Base-by-base conservation (phyloP, 1,284 basidiomycete species). In the Melampsora larici-populina region DNA sequence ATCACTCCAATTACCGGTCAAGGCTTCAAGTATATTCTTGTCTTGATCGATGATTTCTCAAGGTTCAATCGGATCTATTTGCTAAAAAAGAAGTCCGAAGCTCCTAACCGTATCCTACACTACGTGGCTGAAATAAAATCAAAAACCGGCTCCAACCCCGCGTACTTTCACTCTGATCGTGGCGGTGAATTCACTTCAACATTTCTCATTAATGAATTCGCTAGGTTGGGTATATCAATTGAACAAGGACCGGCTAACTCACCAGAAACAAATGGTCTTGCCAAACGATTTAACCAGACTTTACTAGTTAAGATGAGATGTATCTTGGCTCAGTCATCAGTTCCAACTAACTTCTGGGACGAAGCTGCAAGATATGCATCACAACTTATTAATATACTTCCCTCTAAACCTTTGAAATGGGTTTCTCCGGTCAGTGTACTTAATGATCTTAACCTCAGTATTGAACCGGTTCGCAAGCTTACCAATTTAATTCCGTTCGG, bases 51-150 rank as follows among this genome's bases (percentile, higher is more conserved):
- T 31, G 49, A 70, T 18, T 70, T 58, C 26, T 70, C 68, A 2
- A 40, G 67, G 2, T 69, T 69, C 67, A 69, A 69, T 43, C 7
- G n/a, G 51, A 51, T 69, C 24, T 70, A 70, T 24, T 58, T 70
- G 15, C n/a, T 70, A 3, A 55, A 33, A 15, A 13, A 55, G 11
- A 70, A 70, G 33, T 70, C 48, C 18, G n/a, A 70, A 3, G 24
- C 49, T 4, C 36, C 36, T 4, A 36, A 36, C 9, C 3, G 36
- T 4, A 36, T 36, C 9, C 36, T 36, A 36, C 9, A n/a, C n/a
- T n/a, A n/a, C n/a, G n/a, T n/a, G n/a, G n/a, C n/a, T n/a, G n/a
- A n/a, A n/a, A n/a, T n/a, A 36, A 36, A 36, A 36, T 36, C 36
- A 36, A 36, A 36, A 36, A 36, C 36, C 9, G 36, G 36, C 3